Percentiles rank a stretch among this genome's conserved stretches.
These are phyloP conservation scores for Obelidium mucronatum DNA, from an alignment of 192 early-diverging fungal species.

Conservation along the genomic window DNA sequence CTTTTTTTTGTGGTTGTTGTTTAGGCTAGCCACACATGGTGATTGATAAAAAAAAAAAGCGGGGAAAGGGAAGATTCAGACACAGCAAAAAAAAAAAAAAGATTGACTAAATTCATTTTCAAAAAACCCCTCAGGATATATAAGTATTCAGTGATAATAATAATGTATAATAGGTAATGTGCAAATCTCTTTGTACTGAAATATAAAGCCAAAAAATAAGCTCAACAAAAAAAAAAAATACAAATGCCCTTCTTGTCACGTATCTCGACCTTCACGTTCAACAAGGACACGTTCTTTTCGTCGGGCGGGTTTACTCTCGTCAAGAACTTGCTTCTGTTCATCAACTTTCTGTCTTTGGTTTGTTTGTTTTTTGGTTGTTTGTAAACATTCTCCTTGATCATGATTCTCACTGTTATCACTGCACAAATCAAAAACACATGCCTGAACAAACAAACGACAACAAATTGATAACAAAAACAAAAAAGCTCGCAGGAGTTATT, in stretches of 20 bases:
- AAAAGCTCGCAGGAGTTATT: slow-evolving; percentile 66
- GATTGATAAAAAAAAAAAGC: too few species aligned
- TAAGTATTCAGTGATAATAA: too few species aligned
- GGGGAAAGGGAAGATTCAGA: too few species aligned
- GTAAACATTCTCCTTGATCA: too few species aligned
- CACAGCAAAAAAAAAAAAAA: too few species aligned
- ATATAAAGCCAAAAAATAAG: too few species aligned
- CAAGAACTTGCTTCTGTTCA: slow-evolving; percentile 61
- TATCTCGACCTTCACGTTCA: slow-evolving; percentile 58
- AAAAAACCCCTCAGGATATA: too few species aligned
- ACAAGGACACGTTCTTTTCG: slow-evolving; percentile 57
- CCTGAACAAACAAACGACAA: not conserved
- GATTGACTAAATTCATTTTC: too few species aligned
- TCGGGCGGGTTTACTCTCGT: slow-evolving; percentile 59
- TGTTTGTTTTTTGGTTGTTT: slow-evolving; percentile 16
- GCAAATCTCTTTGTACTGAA: not conserved
- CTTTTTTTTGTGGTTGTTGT: too few species aligned
- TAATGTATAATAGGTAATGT: too few species aligned
- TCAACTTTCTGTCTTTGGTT: slow-evolving; percentile 67
- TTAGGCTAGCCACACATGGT: too few species aligned
- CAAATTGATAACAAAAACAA: not conserved
- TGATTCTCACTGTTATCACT: slow-evolving; percentile 22
- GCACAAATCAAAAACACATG: slow-evolving; percentile 1
- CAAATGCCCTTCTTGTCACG: slow-evolving; percentile 61
- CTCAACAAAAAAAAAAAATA: not conserved